Base-by-base conservation (phyloP, 1,284 basidiomycete genomes). In the Sanghuangporus baumii region DNA sequence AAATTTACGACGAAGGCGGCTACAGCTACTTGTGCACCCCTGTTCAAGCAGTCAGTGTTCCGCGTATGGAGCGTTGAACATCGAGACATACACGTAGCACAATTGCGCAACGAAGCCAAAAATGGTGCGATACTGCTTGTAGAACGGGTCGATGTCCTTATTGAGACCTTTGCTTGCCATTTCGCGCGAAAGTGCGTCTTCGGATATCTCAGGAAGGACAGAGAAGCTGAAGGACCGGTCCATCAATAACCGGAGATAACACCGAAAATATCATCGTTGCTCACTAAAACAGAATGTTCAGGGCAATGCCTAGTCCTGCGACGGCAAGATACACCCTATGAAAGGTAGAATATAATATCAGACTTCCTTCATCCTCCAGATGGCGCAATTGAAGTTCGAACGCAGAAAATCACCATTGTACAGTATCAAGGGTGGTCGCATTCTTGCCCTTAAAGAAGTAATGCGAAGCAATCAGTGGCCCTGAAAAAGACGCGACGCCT, bases 291-390 rank as follows among this genome's bases (percentile, higher is more conserved):
- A 88, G 74, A 62, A 87, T 69, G 67, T 88, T 89, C 55, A 93
- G 79, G 26, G 81, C 67, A 43, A 85, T 61, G 1, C 87, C 87
- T 34, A 89, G 79, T 23, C 80, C 83, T 6, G 88, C 81, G 40
- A 93, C 89, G 14, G 87, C 89, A 43, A 93, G 84, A 73, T 93
- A 93, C 46, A 91, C 89, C 85, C 83, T 85, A 56, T 5, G 38
- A 52, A 23, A 34, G 61, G n/a, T 2, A 51, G 66, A 6, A 37
- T 40, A 11, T 9, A 26, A 9, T n/a, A 5, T 58, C 43, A 48
- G 41, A 14, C 36, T 51, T 20, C 2, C 3, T 37, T 8, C 14
- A 12, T 16, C n/a, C 12, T 48, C 65, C 18, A 52, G 34, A 31
- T 43, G n/a, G 4, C 38, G 36, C 31, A 38, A 31, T 26, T 9